Evolutionary conservation across 805 yeast species (phyloP), one percentile per base, ranked within the genome.

Genomic region (Hanseniaspora occidentalis): DNA sequence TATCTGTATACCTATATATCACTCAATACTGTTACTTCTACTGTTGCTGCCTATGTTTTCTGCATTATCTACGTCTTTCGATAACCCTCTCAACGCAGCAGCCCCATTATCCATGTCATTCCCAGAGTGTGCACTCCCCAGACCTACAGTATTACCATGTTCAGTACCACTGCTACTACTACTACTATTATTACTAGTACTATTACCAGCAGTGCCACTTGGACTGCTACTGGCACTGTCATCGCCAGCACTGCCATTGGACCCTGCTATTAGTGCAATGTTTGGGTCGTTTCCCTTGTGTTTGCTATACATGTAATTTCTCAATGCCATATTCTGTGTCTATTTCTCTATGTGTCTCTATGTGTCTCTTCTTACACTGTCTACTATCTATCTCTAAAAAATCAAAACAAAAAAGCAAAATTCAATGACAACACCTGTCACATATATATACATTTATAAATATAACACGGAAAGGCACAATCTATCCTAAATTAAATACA

Each of bases 241-340:
- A 20, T 14, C 22, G 7, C 3, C 3, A 16, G 27, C 22, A 2
- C 22, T 14, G n/a, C 18, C 31, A 23, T 29, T 21, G 20, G 33
- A 36, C 10, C 21, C 38, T 10, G 36, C 36, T 13, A 42, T 42
- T 36, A 42, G 11, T n/a, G 35, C 35, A 23, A 31, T 42, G 11
- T 31, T 42, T 11, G 35, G 29, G 17, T 38, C 40, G 13, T 29
- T 16, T 8, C 36, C 23, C 17, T 38, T 38, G 35, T 42, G 44
- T 34, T 42, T 42, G 31, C 44, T 42, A 26, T 42, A 42, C 39
- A 42, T 36, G 21, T 42, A 42, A 17, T 42, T 42, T 29, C 44
- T 36, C 8, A 42, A 35, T 16, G 44, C 44, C 44, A 42, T 42
- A 18, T 8, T 27, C 6, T 31, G 13, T 20, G 10, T 20, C 11